Evolutionary conservation across 306 rosid genomes (phyloP), one percentile per base, ranked within the genome.

Genomic region (Castanea crenata): DNA sequence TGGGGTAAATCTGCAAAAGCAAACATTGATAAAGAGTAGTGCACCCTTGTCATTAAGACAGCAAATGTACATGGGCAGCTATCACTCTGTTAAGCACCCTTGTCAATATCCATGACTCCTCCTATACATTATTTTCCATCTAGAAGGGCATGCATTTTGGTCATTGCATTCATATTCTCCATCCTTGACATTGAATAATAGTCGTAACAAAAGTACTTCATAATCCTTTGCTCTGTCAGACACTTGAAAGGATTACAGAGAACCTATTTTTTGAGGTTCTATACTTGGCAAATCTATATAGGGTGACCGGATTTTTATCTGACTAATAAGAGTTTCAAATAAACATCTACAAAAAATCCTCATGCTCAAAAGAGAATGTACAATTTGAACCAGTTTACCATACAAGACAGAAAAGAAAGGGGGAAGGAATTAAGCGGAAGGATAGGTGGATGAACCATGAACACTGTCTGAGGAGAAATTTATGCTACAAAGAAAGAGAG

Each of bases 1-100:
- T 5, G 96, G 98, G 4, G 86, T 75, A 83, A 55, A 93, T 82
- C 99, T 95, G 94, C 79, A 35, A 75, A 59, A 76, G 64, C 72
- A 80, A 21, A 73, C 56, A 79, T 58, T 23, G 76, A 82, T 72
- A 35, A 32, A 32, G 38, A 71, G 79, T 19, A 74, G 80, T 79
- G 76, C 31, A 55, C 63, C 34, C 38, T 35, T 35, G 44, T 13
- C 21, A 65, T 64, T 54, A 64, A 63, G 65, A 55, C 75, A 41
- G 55, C 46, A 12, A 51, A 70, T 21, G 18, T 61, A 70, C 6
- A 51, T 52, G 29, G 58, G 59, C 13, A 21, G n/a, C 14, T 54
- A n/a, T 18, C 68, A 25, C 68, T 12, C 15, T 15, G 14, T 74
- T 18, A 64, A 46, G 4, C n/a, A 35, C 5, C 55, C 9, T 41